Conservation (phyloP, 345 rosid species). For the Eucalyptus paniculata region DNA sequence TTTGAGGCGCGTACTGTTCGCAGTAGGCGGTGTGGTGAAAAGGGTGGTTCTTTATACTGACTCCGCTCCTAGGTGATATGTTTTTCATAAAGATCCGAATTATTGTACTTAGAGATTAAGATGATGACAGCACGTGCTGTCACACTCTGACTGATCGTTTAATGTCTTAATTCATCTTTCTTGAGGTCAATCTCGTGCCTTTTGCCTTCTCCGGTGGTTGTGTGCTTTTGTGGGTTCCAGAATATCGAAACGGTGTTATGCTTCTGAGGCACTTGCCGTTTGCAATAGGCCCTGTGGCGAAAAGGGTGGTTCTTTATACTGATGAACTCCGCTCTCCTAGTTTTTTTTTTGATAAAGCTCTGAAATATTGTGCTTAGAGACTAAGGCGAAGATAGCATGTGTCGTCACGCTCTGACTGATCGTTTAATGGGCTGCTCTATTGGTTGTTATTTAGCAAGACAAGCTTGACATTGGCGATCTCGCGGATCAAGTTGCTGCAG, state of each 20-base stretch:
- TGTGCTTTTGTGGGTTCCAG: not conserved
- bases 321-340: not conserved
- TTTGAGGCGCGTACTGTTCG: not conserved
- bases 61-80: not conserved
- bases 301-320: not conserved
- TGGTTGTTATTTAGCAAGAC: constrained; percentile 53
- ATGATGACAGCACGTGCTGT: no score
- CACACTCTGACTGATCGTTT: no score
- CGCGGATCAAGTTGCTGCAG: constrained; percentile 80
- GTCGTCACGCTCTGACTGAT: not conserved
- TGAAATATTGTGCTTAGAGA: not conserved
- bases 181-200: not conserved
- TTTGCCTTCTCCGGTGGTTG: not conserved
- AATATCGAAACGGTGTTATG: not conserved
- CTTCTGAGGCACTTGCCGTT: not conserved
- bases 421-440: not conserved
- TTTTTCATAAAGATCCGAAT: not conserved
- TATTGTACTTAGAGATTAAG: not conserved
- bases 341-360: not conserved
- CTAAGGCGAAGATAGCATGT: not conserved
- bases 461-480: constrained; percentile 56
- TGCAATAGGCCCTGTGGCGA: not conserved
- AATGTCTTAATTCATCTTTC: not conserved
- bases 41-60: not conserved
- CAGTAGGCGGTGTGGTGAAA: not conserved